These are phyloP conservation scores for Pyricularia grisea DNA, from an alignment of 2,329 filamentous ascomycete genomes.

Conservation along the genomic window DNA sequence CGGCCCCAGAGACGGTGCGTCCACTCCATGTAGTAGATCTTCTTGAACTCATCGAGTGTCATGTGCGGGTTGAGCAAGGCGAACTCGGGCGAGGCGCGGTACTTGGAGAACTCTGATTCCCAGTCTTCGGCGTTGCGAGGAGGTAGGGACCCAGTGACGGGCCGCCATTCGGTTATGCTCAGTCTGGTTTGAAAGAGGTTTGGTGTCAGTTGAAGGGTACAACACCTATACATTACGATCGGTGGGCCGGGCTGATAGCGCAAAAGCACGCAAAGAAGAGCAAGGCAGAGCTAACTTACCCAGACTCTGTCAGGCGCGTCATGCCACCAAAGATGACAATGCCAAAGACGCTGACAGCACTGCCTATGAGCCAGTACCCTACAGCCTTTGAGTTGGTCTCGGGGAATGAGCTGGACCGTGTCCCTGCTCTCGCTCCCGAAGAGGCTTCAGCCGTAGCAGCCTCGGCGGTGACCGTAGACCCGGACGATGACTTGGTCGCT, in stretches of 20 bases:
- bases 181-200: slow-evolving; percentile 43
- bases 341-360: slow-evolving; percentile 88
- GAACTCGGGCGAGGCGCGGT: slow-evolving; percentile 88
- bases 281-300: slow-evolving; percentile 42
- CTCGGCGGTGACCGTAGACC: slow-evolving; percentile 8
- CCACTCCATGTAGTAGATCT: slow-evolving; percentile 99
- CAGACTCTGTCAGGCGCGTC: slow-evolving; percentile 90
- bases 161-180: slow-evolving; percentile 98
- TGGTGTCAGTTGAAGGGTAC: not conserved
- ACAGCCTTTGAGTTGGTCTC: slow-evolving; percentile 65
- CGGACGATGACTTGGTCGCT: slow-evolving; percentile 7
- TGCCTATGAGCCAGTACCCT: slow-evolving; percentile 87
- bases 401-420: slow-evolving; percentile 30
- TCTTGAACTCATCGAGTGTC: slow-evolving; percentile 88
- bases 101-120: slow-evolving; percentile 89
- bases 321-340: slow-evolving; percentile 94
- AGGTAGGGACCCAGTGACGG: slow-evolving; percentile 84
- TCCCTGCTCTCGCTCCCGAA: slow-evolving; percentile 20
- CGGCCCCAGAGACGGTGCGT: slow-evolving; percentile 90
- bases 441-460: slow-evolving; percentile 8
- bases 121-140: slow-evolving; percentile 72
- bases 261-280: not conserved
- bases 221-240: not conserved
- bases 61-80: slow-evolving; percentile 86
- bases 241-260: not conserved